Conservation (phyloP, 2,329 filamentous ascomycete genomes). For the Eutypa lata region DNA sequence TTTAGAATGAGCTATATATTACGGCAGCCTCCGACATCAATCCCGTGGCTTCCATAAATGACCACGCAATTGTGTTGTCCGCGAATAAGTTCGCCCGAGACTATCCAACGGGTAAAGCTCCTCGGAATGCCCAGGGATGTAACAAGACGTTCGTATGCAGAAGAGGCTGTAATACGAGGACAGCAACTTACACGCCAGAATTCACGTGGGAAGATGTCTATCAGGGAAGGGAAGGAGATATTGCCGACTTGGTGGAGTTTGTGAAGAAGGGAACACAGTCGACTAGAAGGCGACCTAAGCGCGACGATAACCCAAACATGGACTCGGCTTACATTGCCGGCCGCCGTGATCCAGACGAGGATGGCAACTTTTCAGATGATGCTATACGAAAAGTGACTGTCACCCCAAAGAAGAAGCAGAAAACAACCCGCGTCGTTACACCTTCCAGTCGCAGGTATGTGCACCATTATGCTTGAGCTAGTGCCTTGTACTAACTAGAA, state of each 20-base stretch:
- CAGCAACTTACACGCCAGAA: slow-evolving; percentile 86
- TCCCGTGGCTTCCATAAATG: slow-evolving; percentile 83
- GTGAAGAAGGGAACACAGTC: slow-evolving; percentile 72
- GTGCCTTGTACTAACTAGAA: neutral
- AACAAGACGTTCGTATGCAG: slow-evolving; percentile 90
- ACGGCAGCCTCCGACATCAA: slow-evolving; percentile 86
- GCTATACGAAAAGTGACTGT: slow-evolving; percentile 28
- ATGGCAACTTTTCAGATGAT: slow-evolving; percentile 34
- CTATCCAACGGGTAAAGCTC: slow-evolving; percentile 73
- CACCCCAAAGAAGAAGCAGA: slow-evolving; percentile 58
- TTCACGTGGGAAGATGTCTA: slow-evolving; percentile 90
- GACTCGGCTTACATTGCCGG: slow-evolving; percentile 30
- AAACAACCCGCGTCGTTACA: slow-evolving; percentile 41
- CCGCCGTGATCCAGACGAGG: slow-evolving; percentile 23
- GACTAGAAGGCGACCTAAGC: slow-evolving; percentile 49
- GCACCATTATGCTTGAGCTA: slow-evolving; percentile 50
- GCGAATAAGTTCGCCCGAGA: slow-evolving; percentile 60
- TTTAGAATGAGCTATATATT: slow-evolving; percentile 85
- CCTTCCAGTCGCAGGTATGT: slow-evolving; percentile 40
- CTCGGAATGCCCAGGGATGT: slow-evolving; percentile 68
- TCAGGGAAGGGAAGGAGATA: slow-evolving; percentile 58
- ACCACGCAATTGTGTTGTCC: slow-evolving; percentile 80
- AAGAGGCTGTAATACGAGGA: slow-evolving; percentile 83
- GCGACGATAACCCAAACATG: slow-evolving; percentile 23
- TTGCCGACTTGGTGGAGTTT: slow-evolving; percentile 63